Percentiles rank a stretch among this genome's conserved stretches.
Conservation (phyloP, 2,329 filamentous ascomycete species). For the Hypoxylon sp. region DNA sequence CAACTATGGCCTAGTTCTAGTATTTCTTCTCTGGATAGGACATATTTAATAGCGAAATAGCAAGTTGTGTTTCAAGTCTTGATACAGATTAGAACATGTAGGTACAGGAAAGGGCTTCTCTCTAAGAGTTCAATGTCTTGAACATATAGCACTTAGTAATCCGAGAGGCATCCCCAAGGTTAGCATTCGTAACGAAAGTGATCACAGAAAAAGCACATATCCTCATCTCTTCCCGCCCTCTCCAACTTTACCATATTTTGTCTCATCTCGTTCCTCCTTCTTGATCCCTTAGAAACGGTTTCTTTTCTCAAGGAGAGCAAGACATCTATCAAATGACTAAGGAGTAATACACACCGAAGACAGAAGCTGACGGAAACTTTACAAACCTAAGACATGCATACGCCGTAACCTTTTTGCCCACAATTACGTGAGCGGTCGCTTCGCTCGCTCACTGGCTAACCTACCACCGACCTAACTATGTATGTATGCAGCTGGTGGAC, state of each 20-base stretch:
- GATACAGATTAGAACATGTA: not conserved
- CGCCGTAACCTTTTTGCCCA: conserved; percentile 22
- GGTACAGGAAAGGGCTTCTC: not conserved
- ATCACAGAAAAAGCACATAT: not conserved
- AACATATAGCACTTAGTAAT: not conserved
- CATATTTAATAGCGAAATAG: not conserved
- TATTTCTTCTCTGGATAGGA: not conserved
- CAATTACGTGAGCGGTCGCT: conserved; percentile 16
- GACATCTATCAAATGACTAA: not conserved
- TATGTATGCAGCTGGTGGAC: not conserved
- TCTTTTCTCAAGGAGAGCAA: not conserved
- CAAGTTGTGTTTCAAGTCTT: not conserved
- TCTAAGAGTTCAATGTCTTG: not conserved
- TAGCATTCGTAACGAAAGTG: not conserved
- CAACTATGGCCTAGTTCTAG: not conserved
- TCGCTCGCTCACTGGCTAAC: conserved; percentile 2
- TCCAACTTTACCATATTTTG: not conserved
- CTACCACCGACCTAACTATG: conserved; percentile 3
- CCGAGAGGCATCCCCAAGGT: not conserved
- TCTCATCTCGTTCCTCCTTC: not conserved
- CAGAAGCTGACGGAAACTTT: conserved; percentile 44
- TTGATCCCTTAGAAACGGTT: not conserved
- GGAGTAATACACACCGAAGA: not conserved
- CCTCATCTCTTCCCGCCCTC: not conserved
- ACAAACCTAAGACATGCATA: conserved; percentile 46